phyloP scores from a whole-genome alignment of 1,284 basidiomycete species.

The Anthracocystis panici-leucophaei region DNA sequence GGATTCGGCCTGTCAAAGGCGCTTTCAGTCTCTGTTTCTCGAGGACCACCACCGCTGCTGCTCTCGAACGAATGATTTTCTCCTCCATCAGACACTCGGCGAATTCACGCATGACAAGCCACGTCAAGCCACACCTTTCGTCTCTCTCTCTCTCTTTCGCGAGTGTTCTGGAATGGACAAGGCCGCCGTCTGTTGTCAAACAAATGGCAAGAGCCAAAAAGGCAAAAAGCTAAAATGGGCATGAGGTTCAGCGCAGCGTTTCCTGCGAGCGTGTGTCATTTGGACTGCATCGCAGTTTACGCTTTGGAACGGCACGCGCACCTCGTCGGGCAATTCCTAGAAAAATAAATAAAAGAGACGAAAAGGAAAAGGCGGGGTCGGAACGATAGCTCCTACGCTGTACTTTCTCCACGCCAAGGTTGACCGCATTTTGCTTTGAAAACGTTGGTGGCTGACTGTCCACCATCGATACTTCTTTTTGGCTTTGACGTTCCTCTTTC shows the following conservation, averaged over 20 bases:
- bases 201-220: not conserved
- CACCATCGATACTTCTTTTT: too few species aligned
- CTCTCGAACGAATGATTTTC: not conserved
- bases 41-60: not conserved
- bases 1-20: too few species aligned
- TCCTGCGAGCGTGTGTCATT: constrained; percentile 5
- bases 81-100: not conserved
- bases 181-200: too few species aligned
- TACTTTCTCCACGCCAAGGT: too few species aligned
- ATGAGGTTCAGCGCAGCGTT: not conserved
- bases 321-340: not conserved
- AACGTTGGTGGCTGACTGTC: too few species aligned
- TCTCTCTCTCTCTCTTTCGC: not conserved
- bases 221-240: constrained; percentile 4
- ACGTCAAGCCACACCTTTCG: not conserved
- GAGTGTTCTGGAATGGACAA: constrained; percentile 14
- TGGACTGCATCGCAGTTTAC: constrained; percentile 13
- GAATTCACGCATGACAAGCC: constrained; percentile 2
- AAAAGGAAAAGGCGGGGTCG: too few species aligned
- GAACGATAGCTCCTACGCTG: too few species aligned
- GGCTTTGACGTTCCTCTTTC: too few species aligned
- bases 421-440: too few species aligned
- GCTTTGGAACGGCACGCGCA: constrained; percentile 15
- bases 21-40: too few species aligned
- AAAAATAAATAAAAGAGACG: too few species aligned